Conservation (phyloP, 1,284 basidiomycete genomes). For the Cutaneotrichosporon daszewskae region DNA sequence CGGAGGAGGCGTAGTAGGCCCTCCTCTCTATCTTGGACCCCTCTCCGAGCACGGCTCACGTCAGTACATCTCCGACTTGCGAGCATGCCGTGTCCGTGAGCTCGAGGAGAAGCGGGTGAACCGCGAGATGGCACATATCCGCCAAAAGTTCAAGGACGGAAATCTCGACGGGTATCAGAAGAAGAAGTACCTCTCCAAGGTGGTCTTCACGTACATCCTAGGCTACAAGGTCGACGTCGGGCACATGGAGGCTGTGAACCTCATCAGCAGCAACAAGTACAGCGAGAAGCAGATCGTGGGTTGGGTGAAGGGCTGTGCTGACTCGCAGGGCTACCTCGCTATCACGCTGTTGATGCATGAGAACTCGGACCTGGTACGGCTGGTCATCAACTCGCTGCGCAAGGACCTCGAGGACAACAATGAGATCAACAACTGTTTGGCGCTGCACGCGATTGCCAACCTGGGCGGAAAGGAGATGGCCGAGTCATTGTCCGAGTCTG, state of each 20-base stretch:
- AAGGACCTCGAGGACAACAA: conserved; percentile 94
- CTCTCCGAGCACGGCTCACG: neutral
- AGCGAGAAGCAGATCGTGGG: conserved; percentile 98
- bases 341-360: conserved; percentile 97
- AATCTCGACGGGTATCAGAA: conserved; percentile 97
- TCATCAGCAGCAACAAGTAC: conserved; percentile 92
- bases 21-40: neutral
- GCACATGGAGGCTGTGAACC: conserved; percentile 98
- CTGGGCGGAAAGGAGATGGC: conserved; percentile 98
- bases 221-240: conserved; percentile 99
- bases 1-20: neutral
- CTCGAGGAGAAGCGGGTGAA: conserved; percentile 87
- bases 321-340: conserved; percentile 81
- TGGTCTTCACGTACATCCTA: conserved; percentile 97
- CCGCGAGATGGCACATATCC: conserved; percentile 99
- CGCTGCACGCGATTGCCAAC: conserved; percentile 95
- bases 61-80: conserved; percentile 96
- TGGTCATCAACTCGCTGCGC: conserved; percentile 96
- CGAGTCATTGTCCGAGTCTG: conserved; percentile 85
- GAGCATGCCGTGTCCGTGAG: conserved; percentile 61
- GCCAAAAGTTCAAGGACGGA: conserved; percentile 98
- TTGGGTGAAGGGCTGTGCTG: conserved; percentile 8
- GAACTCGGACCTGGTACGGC: conserved; percentile 89
- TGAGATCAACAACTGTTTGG: conserved; percentile 93
- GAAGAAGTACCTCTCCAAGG: conserved; percentile 89